Evolutionary conservation across 2,329 filamentous ascomycete genomes (phyloP), one percentile per base, ranked within the genome.

Genomic region (Aspergillus japonicus): DNA sequence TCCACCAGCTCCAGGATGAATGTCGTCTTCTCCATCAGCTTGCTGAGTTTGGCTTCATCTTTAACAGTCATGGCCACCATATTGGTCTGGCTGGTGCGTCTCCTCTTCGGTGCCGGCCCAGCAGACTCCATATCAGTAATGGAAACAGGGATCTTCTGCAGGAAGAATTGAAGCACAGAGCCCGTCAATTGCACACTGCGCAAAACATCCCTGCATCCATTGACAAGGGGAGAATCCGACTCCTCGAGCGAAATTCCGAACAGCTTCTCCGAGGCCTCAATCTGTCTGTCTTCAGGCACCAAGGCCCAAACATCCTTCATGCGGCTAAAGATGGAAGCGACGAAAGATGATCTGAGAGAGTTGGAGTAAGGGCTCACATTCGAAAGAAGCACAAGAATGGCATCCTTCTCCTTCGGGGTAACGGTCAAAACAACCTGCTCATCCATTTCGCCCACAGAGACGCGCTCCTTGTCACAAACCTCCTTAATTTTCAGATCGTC

Each of bases 1-100:
- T 98, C 93, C 16, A 98, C 85, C 26, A 98, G 79, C 73, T 98
- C 93, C 42, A 98, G 81, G 11, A 97, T 90, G 70, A 96, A 87
- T 0, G 93, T 96, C 57, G 94, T 85, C 67, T 89, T 89, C 66
- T 87, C 86, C 63, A 97, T 83, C 6, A 88, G 84, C 51, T 83
- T 82, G 64, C 85, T 85, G 31, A 93, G 77, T 69, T 91, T 87
- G 6, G 84, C 82, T 35, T 87, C 85, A 58, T 87, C 84, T 63
- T 87, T 85, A 14, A 83, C 80, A 39, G 84, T 83, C 56, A 86
- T 80, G 50, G 84, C 85, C 56, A 86, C 83, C 65, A 85, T 83
- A 64, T 90, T 89, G 16, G 85, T 88, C 57, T 89, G 86, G 75
- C 90, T 96, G 0, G 87, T 91, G 58, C 92, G 85, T 69, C 92